Evolutionary conservation across 495 filamentous ascomycete species (phyloP), one percentile per base, ranked within the genome.

Genomic region (Hypoxylon cercidicola): DNA sequence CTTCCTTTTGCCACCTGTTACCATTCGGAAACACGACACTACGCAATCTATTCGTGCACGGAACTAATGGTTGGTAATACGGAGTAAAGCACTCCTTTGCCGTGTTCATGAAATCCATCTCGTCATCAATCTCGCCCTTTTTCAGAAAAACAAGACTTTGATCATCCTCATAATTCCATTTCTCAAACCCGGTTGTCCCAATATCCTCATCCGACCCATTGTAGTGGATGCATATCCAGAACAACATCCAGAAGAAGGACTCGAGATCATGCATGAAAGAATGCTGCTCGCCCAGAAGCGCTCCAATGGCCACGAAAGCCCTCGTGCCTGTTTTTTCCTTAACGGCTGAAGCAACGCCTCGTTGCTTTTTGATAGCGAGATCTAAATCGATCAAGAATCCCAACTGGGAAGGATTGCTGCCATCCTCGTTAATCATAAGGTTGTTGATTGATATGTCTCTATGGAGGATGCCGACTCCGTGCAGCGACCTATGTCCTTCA

Each of bases 211-310:
- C n/a, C n/a, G n/a, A 69, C 8, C 62, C 64, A 11, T 78, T 16
- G 40, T 62, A 77, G 50, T 81, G 73, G 16, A 81, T 73, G 62
- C 69, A 80, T 45, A 82, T 78, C 75, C 75, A 80, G 55, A 82
- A 81, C 0, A 85, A 62, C 19, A 85, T 78, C 78, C 75, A 84
- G 63, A 85, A 84, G 68, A 85, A 82, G 21, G 77, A 85, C 72
- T 85, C 79, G 11, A 86, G 72, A 59, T 81, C 74, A 57, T 81
- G 74, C 74, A 75, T 78, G 39, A 80, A 79, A 3, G 62, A 70
- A 64, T 79, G 72, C 23, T 73, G 52, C 47, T 79, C 58, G 61
- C 69, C 72, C 19, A 65, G 41, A 52, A 79, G 72, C 30, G 61
- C 66, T 20, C 72, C 68, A 39, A 82, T 78, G n/a, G 76, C 74